Conservation (phyloP, 2,329 filamentous ascomycete genomes). For the Lithohypha guttulata region DNA sequence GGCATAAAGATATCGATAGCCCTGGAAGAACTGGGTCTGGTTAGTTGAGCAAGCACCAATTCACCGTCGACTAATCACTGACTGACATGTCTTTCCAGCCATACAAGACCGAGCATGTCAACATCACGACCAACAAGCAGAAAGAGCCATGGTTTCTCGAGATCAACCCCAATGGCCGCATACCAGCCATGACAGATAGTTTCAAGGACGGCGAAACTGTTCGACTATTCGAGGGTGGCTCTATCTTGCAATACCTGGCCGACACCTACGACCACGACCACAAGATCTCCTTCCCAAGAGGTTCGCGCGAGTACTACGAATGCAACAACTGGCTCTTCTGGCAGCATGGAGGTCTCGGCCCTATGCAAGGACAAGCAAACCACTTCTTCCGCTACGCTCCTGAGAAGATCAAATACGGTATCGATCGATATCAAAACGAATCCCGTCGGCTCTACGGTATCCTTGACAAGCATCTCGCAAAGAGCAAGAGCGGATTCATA, state of each 20-base stretch:
- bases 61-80: not conserved
- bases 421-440: constrained; percentile 74
- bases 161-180: constrained; percentile 89
- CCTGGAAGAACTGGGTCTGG: constrained; percentile 64
- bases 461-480: constrained; percentile 57
- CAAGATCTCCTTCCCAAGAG: constrained; percentile 69
- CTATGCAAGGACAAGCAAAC: constrained; percentile 77
- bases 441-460: constrained; percentile 71
- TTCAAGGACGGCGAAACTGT: constrained; percentile 50
- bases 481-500: constrained; percentile 41
- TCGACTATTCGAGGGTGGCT: constrained; percentile 69
- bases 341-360: constrained; percentile 70
- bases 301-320: constrained; percentile 65
- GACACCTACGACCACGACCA: constrained; percentile 71
- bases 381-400: constrained; percentile 77
- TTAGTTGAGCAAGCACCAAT: not conserved
- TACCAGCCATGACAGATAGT: constrained; percentile 75
- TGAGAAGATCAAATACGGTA: constrained; percentile 70
- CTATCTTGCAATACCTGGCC: constrained; percentile 74
- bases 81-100: not conserved
- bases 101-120: constrained; percentile 29
- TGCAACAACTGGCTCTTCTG: constrained; percentile 68
- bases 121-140: constrained; percentile 56
- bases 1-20: constrained; percentile 83
- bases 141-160: constrained; percentile 80